A percentile compares a stretch with the other conserved stretches of the same genome.
Evolutionary conservation across 1,284 basidiomycete genomes (phyloP).

Genomic region (Leucoagaricus sp.): DNA sequence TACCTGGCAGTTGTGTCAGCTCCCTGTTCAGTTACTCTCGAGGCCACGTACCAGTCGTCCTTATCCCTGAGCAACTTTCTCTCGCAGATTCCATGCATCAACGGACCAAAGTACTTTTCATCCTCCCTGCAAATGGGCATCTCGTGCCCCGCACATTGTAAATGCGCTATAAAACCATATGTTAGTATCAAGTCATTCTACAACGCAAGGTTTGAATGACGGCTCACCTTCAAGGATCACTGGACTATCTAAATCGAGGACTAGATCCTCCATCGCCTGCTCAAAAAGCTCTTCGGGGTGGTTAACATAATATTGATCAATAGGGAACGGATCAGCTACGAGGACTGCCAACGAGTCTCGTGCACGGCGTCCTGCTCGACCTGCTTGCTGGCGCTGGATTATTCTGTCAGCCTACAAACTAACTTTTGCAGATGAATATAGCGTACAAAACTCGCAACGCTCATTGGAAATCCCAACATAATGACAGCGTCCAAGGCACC

Average conservation of each 20-base stretch:
- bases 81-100: conserved; percentile 57
- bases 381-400: conserved; percentile 81
- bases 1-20: conserved; percentile 52
- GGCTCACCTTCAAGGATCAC: conserved; percentile 66
- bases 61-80: conserved; percentile 57
- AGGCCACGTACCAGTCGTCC: conserved; percentile 64
- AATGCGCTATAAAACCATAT: conserved; percentile 50
- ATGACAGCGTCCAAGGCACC: conserved; percentile 88
- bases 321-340: conserved; percentile 70
- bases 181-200: too few species aligned
- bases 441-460: conserved; percentile 75
- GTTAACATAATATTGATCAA: conserved; percentile 80
- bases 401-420: background rate
- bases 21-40: background rate
- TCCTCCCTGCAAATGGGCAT: conserved; percentile 80
- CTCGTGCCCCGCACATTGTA: conserved; percentile 88
- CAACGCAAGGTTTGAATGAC: background rate
- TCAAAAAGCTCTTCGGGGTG: conserved; percentile 76
- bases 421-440: background rate
- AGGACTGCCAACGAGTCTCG: conserved; percentile 84
- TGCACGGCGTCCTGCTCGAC: conserved; percentile 82
- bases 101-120: conserved; percentile 70
- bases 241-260: conserved; percentile 76
- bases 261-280: conserved; percentile 60
- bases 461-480: conserved; percentile 86